Conservation (phyloP, 768 basidiomycete species). For the Hydnomerulius pinastri region DNA sequence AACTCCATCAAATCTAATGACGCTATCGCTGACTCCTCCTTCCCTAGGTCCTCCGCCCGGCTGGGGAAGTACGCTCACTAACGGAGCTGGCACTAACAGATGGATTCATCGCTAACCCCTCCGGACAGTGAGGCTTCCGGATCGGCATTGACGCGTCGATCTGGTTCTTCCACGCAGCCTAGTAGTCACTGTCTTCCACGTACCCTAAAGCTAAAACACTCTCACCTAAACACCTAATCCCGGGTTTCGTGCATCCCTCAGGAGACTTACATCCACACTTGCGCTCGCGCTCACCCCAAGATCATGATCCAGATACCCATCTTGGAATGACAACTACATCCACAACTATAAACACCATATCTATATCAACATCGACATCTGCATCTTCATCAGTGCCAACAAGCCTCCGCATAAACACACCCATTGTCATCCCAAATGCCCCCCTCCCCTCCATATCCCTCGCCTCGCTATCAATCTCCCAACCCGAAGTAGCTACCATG, state of each 20-base stretch:
- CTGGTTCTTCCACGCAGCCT: constrained; percentile 76
- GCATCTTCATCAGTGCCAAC: neutral
- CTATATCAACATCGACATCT: neutral
- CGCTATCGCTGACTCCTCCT: no score
- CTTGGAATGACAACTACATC: constrained; percentile 9
- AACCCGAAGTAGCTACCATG: constrained; percentile 63
- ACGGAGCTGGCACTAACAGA: constrained; percentile 75
- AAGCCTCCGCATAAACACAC: neutral
- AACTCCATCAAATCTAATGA: no score
- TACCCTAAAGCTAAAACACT: neutral
- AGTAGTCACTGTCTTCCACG: constrained; percentile 45
- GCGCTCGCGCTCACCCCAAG: constrained; percentile 6
- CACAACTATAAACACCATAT: neutral
- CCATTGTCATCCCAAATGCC: constrained; percentile 28
- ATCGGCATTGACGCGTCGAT: constrained; percentile 86
- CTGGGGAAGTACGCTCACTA: constrained; percentile 69
- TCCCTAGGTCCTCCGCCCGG: constrained; percentile 67
- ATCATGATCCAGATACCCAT: constrained; percentile 10
- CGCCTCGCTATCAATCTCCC: constrained; percentile 50
- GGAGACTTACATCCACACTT: neutral
- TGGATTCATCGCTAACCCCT: constrained; percentile 71
- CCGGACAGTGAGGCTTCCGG: constrained; percentile 69
- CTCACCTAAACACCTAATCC: neutral
- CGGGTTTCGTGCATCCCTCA: constrained; percentile 45
- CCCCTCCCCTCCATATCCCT: constrained; percentile 66